phyloP scores from a whole-genome alignment of 108 stramenopile species.

The Fragilariopsis cylindrus region DNA sequence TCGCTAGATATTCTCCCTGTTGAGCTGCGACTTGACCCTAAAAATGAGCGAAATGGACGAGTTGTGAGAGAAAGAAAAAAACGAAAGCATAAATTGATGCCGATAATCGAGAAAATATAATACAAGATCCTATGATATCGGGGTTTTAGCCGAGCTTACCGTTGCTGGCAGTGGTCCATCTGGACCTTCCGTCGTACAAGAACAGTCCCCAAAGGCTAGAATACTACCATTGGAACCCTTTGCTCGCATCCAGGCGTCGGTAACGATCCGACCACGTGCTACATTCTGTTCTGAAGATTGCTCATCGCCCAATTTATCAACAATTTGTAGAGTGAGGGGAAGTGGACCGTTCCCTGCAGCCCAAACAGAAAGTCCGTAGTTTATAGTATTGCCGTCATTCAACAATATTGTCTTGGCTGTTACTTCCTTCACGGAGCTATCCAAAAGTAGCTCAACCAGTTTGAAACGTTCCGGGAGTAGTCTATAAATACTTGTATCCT shows the following conservation, averaged over 20 bases:
- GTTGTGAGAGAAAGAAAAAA: no score
- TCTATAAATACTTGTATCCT: conserved; percentile 44
- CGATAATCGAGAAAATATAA: no score
- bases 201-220: conserved; percentile 91
- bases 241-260: conserved; percentile 92
- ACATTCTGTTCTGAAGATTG: conserved; percentile 57
- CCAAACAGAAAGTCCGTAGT: conserved; percentile 93
- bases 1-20: conserved; percentile 89
- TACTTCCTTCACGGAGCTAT: conserved; percentile 89
- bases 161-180: conserved; percentile 78
- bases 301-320: conserved; percentile 64
- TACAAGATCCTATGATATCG: no score
- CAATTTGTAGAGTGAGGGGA: conserved; percentile 72
- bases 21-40: conserved; percentile 90
- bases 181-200: conserved; percentile 56
- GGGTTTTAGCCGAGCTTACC: no score
- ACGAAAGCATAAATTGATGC: no score
- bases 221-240: conserved; percentile 78
- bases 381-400: conserved; percentile 67
- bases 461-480: conserved; percentile 57
- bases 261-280: conserved; percentile 84
- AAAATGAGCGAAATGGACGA: no score
- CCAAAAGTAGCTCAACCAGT: conserved; percentile 81
- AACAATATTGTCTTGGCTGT: conserved; percentile 69
- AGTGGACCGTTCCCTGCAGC: conserved; percentile 95